Percentiles rank a stretch among this genome's conserved stretches.
Conservation (phyloP, 208 protist genomes). For the Leishmania mexicana region DNA sequence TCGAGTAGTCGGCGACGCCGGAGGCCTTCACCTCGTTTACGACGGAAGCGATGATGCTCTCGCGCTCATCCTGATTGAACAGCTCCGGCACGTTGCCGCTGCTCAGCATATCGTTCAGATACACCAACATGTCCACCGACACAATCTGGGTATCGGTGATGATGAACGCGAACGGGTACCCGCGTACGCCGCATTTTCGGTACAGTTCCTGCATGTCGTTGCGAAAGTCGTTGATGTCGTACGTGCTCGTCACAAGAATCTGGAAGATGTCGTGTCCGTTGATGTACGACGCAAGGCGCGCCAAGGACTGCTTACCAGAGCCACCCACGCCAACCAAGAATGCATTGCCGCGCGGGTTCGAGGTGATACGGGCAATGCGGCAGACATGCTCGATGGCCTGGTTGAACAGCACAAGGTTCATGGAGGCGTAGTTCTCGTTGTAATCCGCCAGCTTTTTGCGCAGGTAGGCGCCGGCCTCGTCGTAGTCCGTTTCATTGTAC, state of each 20-base stretch:
- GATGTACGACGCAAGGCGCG: constrained; percentile 96
- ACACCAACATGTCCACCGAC: constrained; percentile 96
- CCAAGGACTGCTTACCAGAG: constrained; percentile 94
- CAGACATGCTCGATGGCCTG: constrained; percentile 98
- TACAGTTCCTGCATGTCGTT: constrained; percentile 97
- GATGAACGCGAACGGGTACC: constrained; percentile 95
- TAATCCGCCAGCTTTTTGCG: constrained; percentile 95
- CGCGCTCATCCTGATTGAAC: constrained; percentile 94
- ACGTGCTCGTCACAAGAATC: constrained; percentile 97
- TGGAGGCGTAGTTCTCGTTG: constrained; percentile 95
- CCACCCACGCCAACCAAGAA: constrained; percentile 96
- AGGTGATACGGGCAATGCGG: constrained; percentile 96
- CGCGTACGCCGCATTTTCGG: constrained; percentile 95
- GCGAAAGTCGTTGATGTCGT: constrained; percentile 97
- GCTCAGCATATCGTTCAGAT: constrained; percentile 98
- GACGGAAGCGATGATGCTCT: constrained; percentile 89
- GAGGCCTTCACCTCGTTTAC: constrained; percentile 93
- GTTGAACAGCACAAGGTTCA: constrained; percentile 98
- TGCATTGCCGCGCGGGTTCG: constrained; percentile 95
- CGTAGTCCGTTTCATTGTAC: constrained; percentile 88
- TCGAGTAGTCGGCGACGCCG: constrained; percentile 90
- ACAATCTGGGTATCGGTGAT: constrained; percentile 98
- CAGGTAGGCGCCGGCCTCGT: constrained; percentile 81
- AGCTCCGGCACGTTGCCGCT: constrained; percentile 97
- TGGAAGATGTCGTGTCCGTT: constrained; percentile 98